These are phyloP conservation scores for Symbiodinium natans DNA, from an alignment of 73 alveolate species.

Conservation along the genomic window DNA sequence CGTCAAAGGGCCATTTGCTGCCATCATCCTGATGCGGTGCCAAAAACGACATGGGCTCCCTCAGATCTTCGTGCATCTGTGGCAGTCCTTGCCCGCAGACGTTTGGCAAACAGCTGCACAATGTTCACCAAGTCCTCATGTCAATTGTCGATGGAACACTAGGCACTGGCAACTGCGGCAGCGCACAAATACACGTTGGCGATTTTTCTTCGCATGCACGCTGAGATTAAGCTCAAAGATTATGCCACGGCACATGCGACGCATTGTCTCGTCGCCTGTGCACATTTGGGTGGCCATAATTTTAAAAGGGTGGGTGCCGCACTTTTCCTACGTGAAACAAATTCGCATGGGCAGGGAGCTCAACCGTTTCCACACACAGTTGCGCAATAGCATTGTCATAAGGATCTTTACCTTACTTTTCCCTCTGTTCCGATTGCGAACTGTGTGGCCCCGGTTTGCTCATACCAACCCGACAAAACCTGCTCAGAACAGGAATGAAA, in stretches of 20 bases:
- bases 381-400: background rate
- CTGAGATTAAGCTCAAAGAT: background rate
- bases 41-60: background rate
- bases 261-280: background rate
- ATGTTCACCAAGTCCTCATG: conserved; percentile 2
- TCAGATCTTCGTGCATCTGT: background rate
- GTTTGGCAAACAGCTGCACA: conserved; percentile 22
- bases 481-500: background rate
- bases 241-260: background rate
- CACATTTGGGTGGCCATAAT: too few relatives aligned
- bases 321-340: background rate
- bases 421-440: background rate
- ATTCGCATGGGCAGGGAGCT: background rate
- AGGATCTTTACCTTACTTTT: background rate
- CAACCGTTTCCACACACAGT: background rate
- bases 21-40: background rate
- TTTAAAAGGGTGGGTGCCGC: background rate
- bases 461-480: background rate
- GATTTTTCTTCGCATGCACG: background rate
- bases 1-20: conserved; percentile 1
- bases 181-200: too few relatives aligned
- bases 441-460: background rate
- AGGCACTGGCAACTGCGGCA: too few relatives aligned
- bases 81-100: conserved; percentile 28
- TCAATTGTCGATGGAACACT: too few relatives aligned